Base-by-base conservation (phyloP, 306 rosid species). In the Cotoneaster glaucophyllus region DNA sequence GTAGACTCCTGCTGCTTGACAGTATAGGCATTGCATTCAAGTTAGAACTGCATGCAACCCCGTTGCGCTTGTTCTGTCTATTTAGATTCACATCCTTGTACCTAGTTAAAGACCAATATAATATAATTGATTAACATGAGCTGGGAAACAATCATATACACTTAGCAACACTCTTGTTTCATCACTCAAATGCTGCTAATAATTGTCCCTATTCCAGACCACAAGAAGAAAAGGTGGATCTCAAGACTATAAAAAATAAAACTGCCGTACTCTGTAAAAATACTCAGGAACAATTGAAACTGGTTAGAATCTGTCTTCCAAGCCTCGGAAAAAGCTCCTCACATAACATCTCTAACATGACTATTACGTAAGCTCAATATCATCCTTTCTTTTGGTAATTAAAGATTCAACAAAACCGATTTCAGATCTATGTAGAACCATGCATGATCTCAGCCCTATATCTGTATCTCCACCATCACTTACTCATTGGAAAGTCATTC, bases 51-150 rank as follows among this genome's bases (percentile, higher is more conserved):
- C 52, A 83, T 41, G 76, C 82, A 34, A 50, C 53, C 57, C 72
- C 48, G 70, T 73, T 68, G 44, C 50, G 74, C 76, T 50, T 72
- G 74, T 32, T 15, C 72, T 22, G 15, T 67, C 67, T 74, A 64
- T 77, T 73, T 15, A 50, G 65, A 39, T 37, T 26, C 64, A 22
- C 77, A 81, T 68, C 56, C 21, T 57, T 75, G 67, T 72, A 50
- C 89, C 85, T 83, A 74, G 71, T 52, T 44, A 75, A 54, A 68
- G 64, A 69, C 32, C 74, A 28, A 14, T 2, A 71, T 21, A 39
- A 59, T 15, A 3, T 54, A n/a, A 54, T 1, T 32, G 32, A 54
- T 72, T 15, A 72, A 22, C 31, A 54, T 32, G 34, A 72, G 37
- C 53, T 24, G 18, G 32, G 64, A 58, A 6, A 57, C 13, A 18